Conservation (phyloP, 1,139 yeast genomes). For the Spencermartinsiella ligniputridi region DNA sequence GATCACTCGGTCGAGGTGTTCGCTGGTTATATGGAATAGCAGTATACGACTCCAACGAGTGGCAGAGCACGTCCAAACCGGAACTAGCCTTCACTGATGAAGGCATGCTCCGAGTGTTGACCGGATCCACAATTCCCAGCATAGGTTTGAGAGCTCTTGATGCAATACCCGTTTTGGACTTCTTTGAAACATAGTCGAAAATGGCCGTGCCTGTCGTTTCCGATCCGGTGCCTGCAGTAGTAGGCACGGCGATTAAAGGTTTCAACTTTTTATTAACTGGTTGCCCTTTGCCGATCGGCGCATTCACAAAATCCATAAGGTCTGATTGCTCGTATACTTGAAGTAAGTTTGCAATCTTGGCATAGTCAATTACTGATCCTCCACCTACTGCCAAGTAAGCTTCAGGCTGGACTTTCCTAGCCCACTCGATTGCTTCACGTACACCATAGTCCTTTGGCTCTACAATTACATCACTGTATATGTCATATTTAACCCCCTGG, state of each 20-base stretch:
- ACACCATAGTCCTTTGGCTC: slow-evolving; percentile 40
- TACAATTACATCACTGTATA: slow-evolving; percentile 36
- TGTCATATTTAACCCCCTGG: slow-evolving; percentile 36
- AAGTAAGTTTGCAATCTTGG: slow-evolving; percentile 39
- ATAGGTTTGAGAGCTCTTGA: slow-evolving; percentile 38
- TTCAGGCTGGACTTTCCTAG: slow-evolving; percentile 33
- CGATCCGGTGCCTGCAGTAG: slow-evolving; percentile 45
- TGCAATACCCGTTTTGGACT: slow-evolving; percentile 40
- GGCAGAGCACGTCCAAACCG: slow-evolving; percentile 44
- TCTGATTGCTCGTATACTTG: slow-evolving; percentile 38
- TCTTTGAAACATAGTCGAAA: slow-evolving; percentile 34
- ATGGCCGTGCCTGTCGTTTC: slow-evolving; percentile 44
- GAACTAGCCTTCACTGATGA: slow-evolving; percentile 41
- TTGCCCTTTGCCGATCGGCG: slow-evolving; percentile 40
- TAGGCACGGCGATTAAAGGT: slow-evolving; percentile 42
- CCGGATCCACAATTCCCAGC: slow-evolving; percentile 41
- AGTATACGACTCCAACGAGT: slow-evolving; percentile 42
- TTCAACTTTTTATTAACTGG: slow-evolving; percentile 33
- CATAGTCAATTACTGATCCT: slow-evolving; percentile 41
- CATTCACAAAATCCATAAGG: slow-evolving; percentile 39
- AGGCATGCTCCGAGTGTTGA: slow-evolving; percentile 41
- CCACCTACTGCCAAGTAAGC: slow-evolving; percentile 42
- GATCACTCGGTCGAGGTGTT: slow-evolving; percentile 37
- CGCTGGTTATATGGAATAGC: slow-evolving; percentile 40
- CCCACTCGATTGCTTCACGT: slow-evolving; percentile 38